Conservation (phyloP, 2,329 filamentous ascomycete species). For the Xylariaceae sp. region DNA sequence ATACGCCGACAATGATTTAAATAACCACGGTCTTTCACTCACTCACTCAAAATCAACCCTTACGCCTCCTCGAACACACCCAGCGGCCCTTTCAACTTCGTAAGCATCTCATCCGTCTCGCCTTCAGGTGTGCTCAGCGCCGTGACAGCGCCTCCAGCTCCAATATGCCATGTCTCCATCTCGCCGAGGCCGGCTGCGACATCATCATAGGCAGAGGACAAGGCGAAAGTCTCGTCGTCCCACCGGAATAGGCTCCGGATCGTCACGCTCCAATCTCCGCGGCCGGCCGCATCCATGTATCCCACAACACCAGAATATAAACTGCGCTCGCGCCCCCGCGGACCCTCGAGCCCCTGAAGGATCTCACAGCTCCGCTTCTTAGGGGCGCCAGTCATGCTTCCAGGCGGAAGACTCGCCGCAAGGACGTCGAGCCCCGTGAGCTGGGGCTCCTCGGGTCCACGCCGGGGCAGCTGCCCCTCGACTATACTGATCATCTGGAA, state of each 20-base stretch:
- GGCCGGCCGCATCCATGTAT: conserved; percentile 80
- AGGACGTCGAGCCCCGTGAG: conserved; percentile 70
- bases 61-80: conserved; percentile 40
- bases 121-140: conserved; percentile 71
- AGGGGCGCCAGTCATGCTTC: conserved; percentile 93
- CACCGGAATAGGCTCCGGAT: conserved; percentile 77
- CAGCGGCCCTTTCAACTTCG: conserved; percentile 59
- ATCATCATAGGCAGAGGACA: not conserved
- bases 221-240: conserved; percentile 49
- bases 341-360: conserved; percentile 60
- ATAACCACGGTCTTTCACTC: too few relatives aligned
- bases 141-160: conserved; percentile 87
- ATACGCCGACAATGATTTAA: too few relatives aligned
- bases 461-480: conserved; percentile 56
- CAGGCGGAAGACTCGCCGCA: conserved; percentile 72
- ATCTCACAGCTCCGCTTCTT: conserved; percentile 91
- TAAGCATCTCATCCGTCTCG: conserved; percentile 88
- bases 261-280: conserved; percentile 84
- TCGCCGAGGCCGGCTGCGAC: not conserved
- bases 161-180: conserved; percentile 70
- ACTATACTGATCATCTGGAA: conserved; percentile 90
- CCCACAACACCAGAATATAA: conserved; percentile 86
- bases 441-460: conserved; percentile 1
- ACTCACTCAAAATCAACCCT: conserved; percentile 2
- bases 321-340: conserved; percentile 52